A percentile compares a stretch with the other conserved stretches of the same genome.
phyloP scores from a whole-genome alignment of 164 flowering plant genomes.

The Akebia trifoliata region DNA sequence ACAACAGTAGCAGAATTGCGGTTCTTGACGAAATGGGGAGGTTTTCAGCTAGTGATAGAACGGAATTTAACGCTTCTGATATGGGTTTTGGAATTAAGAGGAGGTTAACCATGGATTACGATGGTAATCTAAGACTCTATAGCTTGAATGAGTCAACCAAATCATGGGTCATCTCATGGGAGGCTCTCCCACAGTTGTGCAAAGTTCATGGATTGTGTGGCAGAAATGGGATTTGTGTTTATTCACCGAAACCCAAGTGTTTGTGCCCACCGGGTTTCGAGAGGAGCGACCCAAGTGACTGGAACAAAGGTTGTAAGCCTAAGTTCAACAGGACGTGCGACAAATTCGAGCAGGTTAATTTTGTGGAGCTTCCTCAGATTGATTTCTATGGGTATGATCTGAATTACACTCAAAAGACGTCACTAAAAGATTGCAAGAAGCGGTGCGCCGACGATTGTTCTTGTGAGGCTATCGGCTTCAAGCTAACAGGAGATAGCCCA shows the following conservation, averaged over 20 bases:
- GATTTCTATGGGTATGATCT: constrained; percentile 23
- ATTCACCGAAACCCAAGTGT: constrained; percentile 14
- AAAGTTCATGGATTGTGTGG: constrained; percentile 21
- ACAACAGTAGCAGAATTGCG: constrained; percentile 20
- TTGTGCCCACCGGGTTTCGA: constrained; percentile 17
- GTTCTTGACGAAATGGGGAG: constrained; percentile 18
- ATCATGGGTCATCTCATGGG: constrained; percentile 21
- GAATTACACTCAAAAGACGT: background rate
- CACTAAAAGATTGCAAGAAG: constrained; percentile 16
- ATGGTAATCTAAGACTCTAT: constrained; percentile 24
- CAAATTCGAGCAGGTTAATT: background rate
- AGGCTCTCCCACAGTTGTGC: constrained; percentile 11
- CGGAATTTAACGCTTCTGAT: constrained; percentile 17
- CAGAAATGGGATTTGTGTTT: constrained; percentile 22
- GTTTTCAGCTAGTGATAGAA: constrained; percentile 14
- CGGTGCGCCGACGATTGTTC: constrained; percentile 13
- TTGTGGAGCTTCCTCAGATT: constrained; percentile 16
- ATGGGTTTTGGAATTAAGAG: constrained; percentile 15
- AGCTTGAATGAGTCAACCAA: constrained; percentile 13
- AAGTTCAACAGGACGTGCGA: constrained; percentile 6
- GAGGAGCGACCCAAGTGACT: constrained; percentile 15
- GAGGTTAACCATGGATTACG: constrained; percentile 20
- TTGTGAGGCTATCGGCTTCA: constrained; percentile 15
- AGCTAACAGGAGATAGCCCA: constrained; percentile 1
- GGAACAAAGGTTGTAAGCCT: constrained; percentile 21